phyloP scores from a whole-genome alignment of 2,329 filamentous ascomycete genomes.

The Chaetothyriales sp. region DNA sequence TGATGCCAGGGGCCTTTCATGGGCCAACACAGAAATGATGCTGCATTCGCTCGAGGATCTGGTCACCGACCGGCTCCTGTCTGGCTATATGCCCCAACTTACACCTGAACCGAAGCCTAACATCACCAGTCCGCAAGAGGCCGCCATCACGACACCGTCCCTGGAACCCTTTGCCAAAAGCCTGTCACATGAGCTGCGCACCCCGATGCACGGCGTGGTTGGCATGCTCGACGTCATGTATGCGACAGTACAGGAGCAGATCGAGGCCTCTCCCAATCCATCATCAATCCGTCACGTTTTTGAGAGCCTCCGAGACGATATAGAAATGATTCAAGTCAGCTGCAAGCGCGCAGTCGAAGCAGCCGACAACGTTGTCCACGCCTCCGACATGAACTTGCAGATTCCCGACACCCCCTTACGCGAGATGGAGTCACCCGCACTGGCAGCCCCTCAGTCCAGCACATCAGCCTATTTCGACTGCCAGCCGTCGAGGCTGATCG shows the following conservation, averaged over 20 bases:
- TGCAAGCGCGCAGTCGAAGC: constrained; percentile 57
- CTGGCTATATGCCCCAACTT: constrained; percentile 34
- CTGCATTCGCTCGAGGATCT: constrained; percentile 54
- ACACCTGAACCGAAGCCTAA: constrained; percentile 13
- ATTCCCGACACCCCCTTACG: constrained; percentile 48
- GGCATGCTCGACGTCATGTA: constrained; percentile 67
- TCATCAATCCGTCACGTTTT: constrained; percentile 41
- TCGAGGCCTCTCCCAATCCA: constrained; percentile 38
- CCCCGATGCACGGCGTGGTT: constrained; percentile 61
- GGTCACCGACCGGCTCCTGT: constrained; percentile 42
- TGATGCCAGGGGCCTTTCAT: constrained; percentile 40
- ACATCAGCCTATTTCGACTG: constrained; percentile 18
- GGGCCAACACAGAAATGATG: constrained; percentile 53
- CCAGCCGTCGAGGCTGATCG: constrained; percentile 27
- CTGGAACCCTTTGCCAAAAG: constrained; percentile 58
- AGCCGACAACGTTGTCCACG: constrained; percentile 60
- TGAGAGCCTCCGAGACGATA: constrained; percentile 49
- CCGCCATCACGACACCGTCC: constrained; percentile 45
- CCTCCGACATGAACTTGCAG: constrained; percentile 61
- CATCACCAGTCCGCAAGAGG: constrained; percentile 39
- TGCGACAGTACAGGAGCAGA: constrained; percentile 52
- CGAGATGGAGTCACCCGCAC: constrained; percentile 23
- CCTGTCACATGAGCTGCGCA: constrained; percentile 55
- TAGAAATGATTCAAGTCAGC: constrained; percentile 59
- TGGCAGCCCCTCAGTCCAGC: constrained; percentile 8